These are phyloP conservation scores for Neckera pumila DNA, from an alignment of 225 moss, liverwort and hornwort species.

Conservation along the genomic window DNA sequence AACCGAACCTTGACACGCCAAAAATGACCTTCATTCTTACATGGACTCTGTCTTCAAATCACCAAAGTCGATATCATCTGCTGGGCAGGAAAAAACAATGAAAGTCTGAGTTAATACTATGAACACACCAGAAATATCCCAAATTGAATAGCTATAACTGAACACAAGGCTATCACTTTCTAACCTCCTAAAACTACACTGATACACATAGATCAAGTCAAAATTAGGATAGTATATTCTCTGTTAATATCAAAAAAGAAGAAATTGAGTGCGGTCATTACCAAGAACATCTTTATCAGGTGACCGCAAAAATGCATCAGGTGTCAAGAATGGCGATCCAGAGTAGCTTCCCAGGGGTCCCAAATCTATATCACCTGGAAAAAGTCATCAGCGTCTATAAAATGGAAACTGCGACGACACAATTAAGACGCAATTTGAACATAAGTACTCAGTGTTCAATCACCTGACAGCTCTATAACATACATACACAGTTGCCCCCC, in stretches of 20 bases:
- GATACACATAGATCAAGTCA: not conserved
- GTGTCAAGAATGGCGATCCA: constrained; percentile 88
- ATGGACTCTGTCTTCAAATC: constrained; percentile 49
- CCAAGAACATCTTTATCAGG: constrained; percentile 91
- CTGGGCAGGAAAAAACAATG: not conserved
- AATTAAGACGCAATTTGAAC: not conserved
- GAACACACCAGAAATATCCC: not conserved
- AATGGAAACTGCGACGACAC: not conserved
- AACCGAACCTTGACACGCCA: constrained; percentile 22
- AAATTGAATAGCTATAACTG: not conserved
- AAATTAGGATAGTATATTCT: not conserved
- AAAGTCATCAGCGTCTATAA: not conserved
- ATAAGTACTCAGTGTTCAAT: not conserved
- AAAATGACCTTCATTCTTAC: constrained; percentile 17
- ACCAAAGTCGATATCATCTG: constrained; percentile 53
- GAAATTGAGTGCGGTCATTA: not conserved
- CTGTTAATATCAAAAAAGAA: not conserved
- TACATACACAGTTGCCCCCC: not conserved
- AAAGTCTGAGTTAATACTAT: not conserved
- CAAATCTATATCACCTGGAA: constrained; percentile 61
- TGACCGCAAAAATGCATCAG: constrained; percentile 81
- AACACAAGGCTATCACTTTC: not conserved
- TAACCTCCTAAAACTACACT: not conserved
- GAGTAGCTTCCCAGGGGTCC: constrained; percentile 89
- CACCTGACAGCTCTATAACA: not conserved